Percentiles rank a stretch among this genome's conserved stretches.
Conservation (phyloP, 495 filamentous ascomycete genomes). For the Penicillium coffeae region DNA sequence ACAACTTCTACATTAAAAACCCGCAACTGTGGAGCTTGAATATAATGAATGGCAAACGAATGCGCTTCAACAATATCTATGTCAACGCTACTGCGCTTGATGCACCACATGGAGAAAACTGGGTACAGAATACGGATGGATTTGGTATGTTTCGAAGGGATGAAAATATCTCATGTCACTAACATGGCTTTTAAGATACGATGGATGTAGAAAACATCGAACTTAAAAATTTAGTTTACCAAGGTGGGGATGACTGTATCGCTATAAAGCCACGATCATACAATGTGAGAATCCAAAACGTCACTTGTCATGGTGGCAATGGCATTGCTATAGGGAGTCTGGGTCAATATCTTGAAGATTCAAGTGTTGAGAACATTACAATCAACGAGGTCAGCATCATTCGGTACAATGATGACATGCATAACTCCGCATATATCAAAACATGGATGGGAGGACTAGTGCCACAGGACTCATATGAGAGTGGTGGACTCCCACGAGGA, state of each 20-base stretch:
- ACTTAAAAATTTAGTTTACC: slow-evolving; percentile 53
- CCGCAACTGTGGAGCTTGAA: slow-evolving; percentile 53
- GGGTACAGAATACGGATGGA: slow-evolving; percentile 59
- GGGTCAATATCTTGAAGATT: slow-evolving; percentile 56
- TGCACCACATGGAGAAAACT: slow-evolving; percentile 50
- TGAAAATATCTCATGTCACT: too few species aligned
- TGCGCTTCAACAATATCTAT: slow-evolving; percentile 50
- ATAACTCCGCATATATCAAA: slow-evolving; percentile 54
- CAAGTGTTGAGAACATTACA: slow-evolving; percentile 43
- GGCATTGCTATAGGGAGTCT: slow-evolving; percentile 55
- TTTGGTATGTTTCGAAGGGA: slow-evolving; percentile 29
- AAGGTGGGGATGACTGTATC: slow-evolving; percentile 57
- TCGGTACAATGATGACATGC: slow-evolving; percentile 45
- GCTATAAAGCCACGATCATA: slow-evolving; percentile 56
- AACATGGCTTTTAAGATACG: slow-evolving; percentile 34
- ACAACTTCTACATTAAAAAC: slow-evolving; percentile 51
- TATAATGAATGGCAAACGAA: slow-evolving; percentile 57
- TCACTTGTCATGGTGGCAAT: slow-evolving; percentile 52
- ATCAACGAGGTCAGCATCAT: slow-evolving; percentile 46
- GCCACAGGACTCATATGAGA: slow-evolving; percentile 45
- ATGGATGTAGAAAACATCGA: slow-evolving; percentile 52
- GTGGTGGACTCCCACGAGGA: slow-evolving; percentile 42
- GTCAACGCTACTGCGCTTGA: slow-evolving; percentile 47
- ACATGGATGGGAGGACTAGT: slow-evolving; percentile 52
- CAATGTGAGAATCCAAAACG: slow-evolving; percentile 48